Conservation (phyloP, 306 rosid genomes). For the Inga oerstediana region DNA sequence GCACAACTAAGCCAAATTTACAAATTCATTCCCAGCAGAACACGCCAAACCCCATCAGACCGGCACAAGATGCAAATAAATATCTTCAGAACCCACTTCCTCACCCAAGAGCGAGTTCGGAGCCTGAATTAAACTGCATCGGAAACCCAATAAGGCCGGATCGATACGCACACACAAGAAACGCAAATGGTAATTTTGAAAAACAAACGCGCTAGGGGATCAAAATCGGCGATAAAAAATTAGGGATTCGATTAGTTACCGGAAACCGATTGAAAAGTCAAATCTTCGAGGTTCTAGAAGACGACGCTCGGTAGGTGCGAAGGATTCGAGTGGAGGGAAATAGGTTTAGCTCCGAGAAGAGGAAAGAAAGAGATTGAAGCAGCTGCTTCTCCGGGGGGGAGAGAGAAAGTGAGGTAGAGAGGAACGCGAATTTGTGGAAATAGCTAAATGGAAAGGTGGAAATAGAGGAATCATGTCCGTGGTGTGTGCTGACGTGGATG, state of each 20-base stretch:
- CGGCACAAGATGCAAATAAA: slow-evolving; percentile 3
- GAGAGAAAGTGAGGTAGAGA: slow-evolving; percentile 34
- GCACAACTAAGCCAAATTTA: not conserved
- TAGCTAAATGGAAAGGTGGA: not conserved
- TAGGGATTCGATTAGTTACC: slow-evolving; percentile 41
- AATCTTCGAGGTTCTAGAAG: slow-evolving; percentile 15
- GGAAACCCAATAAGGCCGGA: not conserved
- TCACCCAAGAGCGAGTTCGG: not conserved
- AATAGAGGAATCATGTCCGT: not conserved
- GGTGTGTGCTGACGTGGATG: slow-evolving; percentile 48
- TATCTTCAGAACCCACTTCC: not conserved
- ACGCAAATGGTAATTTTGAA: not conserved
- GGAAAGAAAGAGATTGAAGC: slow-evolving; percentile 20
- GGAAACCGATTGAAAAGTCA: slow-evolving; percentile 19
- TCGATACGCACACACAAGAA: slow-evolving; percentile 17
- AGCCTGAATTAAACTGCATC: not conserved
- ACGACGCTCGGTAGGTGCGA: slow-evolving; percentile 23
- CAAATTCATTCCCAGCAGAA: slow-evolving; percentile 11
- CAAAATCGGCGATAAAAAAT: slow-evolving; percentile 17
- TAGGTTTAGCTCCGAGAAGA: slow-evolving; percentile 15
- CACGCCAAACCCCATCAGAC: not conserved
- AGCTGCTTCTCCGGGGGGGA: slow-evolving; percentile 33
- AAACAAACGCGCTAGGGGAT: slow-evolving; percentile 28
- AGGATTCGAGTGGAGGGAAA: slow-evolving; percentile 14
- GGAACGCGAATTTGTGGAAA: not conserved